Percentiles rank a stretch among this genome's conserved stretches.
phyloP scores from a whole-genome alignment of 2,329 filamentous ascomycete genomes.

The Periconia sp. region DNA sequence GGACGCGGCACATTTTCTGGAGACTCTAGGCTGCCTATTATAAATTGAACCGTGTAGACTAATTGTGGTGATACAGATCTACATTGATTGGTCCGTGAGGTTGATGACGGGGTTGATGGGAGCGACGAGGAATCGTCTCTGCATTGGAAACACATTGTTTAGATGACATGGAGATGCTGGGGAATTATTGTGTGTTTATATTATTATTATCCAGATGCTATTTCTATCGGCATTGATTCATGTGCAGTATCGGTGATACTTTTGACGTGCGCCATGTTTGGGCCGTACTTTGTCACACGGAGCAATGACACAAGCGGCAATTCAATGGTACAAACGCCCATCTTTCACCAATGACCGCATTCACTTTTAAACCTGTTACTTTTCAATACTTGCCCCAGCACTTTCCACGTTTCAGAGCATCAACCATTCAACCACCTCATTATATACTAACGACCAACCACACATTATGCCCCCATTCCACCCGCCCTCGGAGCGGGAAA shows the following conservation, averaged over 20 bases:
- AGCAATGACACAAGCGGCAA: neutral
- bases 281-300: neutral
- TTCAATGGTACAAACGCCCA: no score
- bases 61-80: neutral
- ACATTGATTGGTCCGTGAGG: neutral
- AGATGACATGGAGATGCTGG: no score
- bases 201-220: no score
- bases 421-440: neutral
- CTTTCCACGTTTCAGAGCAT: no score
- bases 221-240: no score
- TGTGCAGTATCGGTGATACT: no score
- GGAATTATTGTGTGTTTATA: no score
- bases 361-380: neutral
- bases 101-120: neutral
- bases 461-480: neutral
- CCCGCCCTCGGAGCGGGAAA: neutral
- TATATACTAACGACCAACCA: neutral
- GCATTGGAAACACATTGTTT: neutral
- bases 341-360: no score
- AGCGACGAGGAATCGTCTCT: neutral
- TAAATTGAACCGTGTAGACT: constrained; percentile 6
- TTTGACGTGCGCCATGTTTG: no score
- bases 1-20: constrained; percentile 10
- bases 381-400: no score
- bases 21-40: constrained; percentile 9